Base-by-base conservation (phyloP, 2,329 filamentous ascomycete species). In the Triangularia setosa region DNA sequence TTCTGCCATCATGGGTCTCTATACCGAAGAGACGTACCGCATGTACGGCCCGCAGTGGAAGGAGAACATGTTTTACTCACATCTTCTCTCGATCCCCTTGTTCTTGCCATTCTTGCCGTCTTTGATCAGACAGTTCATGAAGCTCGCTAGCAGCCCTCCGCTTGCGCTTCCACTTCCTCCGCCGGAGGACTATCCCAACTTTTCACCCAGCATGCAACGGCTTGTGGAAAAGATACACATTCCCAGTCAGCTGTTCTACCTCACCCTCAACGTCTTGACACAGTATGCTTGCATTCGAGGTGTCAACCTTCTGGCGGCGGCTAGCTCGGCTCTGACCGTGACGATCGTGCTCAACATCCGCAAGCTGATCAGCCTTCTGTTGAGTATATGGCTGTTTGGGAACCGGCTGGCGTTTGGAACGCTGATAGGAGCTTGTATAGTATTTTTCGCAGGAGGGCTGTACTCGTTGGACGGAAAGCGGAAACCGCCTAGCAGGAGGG, bases 271-370 rank as follows among this genome's bases (percentile, higher is more conserved):
- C 72, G 92, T 96, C 0, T 74, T 96, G 58, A 98, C 95, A 2
- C 95, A 99, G 77, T 92, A 97, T 72, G 86, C 93, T 24, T 99
- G 95, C 76, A 98, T 99, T 68, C 90, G 93, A 2, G 95, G 95
- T 1, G 95, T 99, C 64, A 98, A 98, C 71, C 84, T 97, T n/a
- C 83, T 99, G 4, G 93, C 92, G 1, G 91, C 94, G 0, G 90
- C 89, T 62, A 92, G 92, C 3, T 94, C 93, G 3, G 96, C 95
- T 0, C 83, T 99, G 62, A 98, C 95, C 0, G 95, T 99, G 24
- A 97, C 94, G 1, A 96, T 99, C 71, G 93, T 98, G 57, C 82
- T 99, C 65, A 99, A 98, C 75, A 91, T 99, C 65, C 86, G 95
- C 70, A 99, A 99, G 78, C 81, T 99, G 21, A 90, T 97, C 62